Evolutionary conservation across 148 eudicot genomes (phyloP), one percentile per base, ranked within the genome.

Genomic region (Camellia granthamiana): DNA sequence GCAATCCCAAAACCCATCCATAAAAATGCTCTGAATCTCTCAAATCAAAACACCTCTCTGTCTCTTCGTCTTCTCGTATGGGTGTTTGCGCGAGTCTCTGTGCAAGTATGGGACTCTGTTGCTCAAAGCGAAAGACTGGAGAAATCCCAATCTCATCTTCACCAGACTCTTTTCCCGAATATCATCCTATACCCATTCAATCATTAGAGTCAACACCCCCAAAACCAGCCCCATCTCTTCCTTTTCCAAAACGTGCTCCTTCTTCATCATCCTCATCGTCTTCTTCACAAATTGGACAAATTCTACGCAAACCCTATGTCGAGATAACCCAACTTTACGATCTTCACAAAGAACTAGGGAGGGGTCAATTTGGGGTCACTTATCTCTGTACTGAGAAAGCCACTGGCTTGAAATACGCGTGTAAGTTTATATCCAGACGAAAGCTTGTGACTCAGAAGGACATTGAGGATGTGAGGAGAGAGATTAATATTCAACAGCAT

Each of bases 351-450:
- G 98, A 91, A 74, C 87, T 95, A 4, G 97, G 98, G 2, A 80
- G 95, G 73, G 98, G 98, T 7, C 97, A 94, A n/a, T 94, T 91
- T 74, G 98, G 98, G 0, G 77, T 92, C 49, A 90, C 94, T 2
- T 91, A 90, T 78, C 86, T 91, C 3, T 92, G 98, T 60, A 85
- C 90, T 0, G 95, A 93, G 44, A 88, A 81, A 43, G 67, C 93
- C 21, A 90, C 93, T 0, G 90, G 94, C 0, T 0, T 76, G 19
- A 82, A 82, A 30, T 95, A 86, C 67, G 98, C 98, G 0, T 92
- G 98, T 73, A 95, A 92, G 61, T 83, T 95, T 2, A 95, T 95
- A n/a, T 86, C 97, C 1, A 84, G 85, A 81, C n/a, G 78, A 3
- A 95, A 90, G 81, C 88, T 95, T 14, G 82, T 60, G 71, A 87